Base-by-base conservation (phyloP, 2,329 filamentous ascomycete species). In the Grosmannia serpens region DNA sequence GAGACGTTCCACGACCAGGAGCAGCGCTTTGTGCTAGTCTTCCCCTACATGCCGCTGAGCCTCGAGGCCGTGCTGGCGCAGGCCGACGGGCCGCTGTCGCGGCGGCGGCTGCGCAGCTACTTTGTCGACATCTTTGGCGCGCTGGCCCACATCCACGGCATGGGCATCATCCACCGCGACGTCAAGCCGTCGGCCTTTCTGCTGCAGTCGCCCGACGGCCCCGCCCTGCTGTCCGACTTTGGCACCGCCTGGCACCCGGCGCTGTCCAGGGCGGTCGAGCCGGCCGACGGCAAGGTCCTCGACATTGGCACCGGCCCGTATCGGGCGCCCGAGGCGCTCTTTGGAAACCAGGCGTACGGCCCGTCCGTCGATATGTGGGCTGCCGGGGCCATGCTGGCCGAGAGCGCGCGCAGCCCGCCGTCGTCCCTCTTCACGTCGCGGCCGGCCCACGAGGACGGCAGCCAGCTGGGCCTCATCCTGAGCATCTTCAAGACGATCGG, bases 271-370 rank as follows among this genome's bases (percentile, higher is more conserved):
- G 72, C 74, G 4, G 79, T 81, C 17, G 94, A 99, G 68, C 76
- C 83, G 1, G 67, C 75, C 10, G 69, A 82, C 57, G 67, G 77
- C 58, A 97, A 97, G 71, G 87, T 96, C 56, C 86, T 94, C 9
- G 95, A 99, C 69, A 88, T 99, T 29, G 94, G 94, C 41, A 97
- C 92, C 1, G 92, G 91, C 0, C 83, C 88, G 54, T 99, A 99
- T 72, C 84, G 95, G 24, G 65, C 92, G 0, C 94, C 94, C 0
- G 95, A 99, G 68, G 81, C 91, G 1, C 77, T 99, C 8, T 97
- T 99, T 68, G 94, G 91, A 0, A 80, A 91, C 69, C 83, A 79
- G 55, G 74, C 76, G 0, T 99, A 99, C 67, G 81, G 79, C 2
- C 70, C 81, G 0, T 77, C 81, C 10, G 78, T 97, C 3, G 94